Conservation (phyloP, 306 rosid species). For the Sesbania bispinosa region DNA sequence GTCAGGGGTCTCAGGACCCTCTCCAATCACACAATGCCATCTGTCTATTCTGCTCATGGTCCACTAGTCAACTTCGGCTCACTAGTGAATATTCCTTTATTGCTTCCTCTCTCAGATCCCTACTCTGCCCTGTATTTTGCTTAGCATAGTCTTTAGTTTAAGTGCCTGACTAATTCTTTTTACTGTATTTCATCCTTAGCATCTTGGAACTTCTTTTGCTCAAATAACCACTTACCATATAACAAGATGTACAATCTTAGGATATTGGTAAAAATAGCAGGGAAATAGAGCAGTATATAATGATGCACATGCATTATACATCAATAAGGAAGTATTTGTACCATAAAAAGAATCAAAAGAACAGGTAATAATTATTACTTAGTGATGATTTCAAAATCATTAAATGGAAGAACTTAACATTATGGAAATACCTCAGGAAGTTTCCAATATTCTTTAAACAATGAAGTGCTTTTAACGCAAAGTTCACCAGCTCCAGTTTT, state of each 20-base stretch:
- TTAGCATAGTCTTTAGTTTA: background rate
- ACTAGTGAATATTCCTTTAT: background rate
- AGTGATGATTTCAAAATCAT: constrained; percentile 3
- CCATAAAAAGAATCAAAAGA: constrained; percentile 4
- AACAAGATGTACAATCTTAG: background rate
- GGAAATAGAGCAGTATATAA: constrained; percentile 1
- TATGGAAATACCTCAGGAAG: constrained; percentile 70
- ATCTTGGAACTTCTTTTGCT: constrained; percentile 1
- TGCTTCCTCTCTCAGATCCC: background rate
- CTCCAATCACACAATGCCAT: background rate
- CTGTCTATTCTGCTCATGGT: background rate
- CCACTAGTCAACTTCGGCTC: background rate
- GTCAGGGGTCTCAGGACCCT: background rate
- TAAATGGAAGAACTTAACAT: constrained; percentile 10
- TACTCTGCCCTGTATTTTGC: background rate
- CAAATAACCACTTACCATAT: background rate
- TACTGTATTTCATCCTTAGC: constrained; percentile 2
- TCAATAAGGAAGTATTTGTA: background rate
- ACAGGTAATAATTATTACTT: background rate
- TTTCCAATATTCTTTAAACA: constrained; percentile 87
- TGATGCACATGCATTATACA: background rate
- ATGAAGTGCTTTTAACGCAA: constrained; percentile 72
- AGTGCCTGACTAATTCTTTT: background rate
- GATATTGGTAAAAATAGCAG: background rate
- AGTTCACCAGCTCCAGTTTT: constrained; percentile 61